These are phyloP conservation scores for Boletus subparvulus DNA, from an alignment of 768 basidiomycete species.

Conservation along the genomic window DNA sequence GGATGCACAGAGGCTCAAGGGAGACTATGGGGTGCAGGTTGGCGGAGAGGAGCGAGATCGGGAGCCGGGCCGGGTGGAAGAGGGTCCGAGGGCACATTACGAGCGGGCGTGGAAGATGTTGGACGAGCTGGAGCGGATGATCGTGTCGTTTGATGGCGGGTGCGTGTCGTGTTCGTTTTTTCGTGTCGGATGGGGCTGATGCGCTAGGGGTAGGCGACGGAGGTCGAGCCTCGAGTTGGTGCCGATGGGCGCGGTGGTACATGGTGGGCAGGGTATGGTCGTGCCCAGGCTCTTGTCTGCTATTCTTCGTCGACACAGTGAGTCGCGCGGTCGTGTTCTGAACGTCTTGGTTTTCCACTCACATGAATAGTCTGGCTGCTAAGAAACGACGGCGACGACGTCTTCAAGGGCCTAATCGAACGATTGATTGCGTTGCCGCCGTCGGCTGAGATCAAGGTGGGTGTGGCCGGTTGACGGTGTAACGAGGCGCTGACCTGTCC, in stretches of 20 bases:
- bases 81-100: constrained; percentile 55
- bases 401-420: constrained; percentile 54
- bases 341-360: constrained; percentile 1
- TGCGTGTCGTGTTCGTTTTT: constrained; percentile 26
- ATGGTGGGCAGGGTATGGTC: constrained; percentile 46
- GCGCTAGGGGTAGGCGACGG: constrained; percentile 35
- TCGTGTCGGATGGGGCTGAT: background rate
- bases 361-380: constrained; percentile 58
- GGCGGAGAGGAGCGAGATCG: constrained; percentile 26
- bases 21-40: constrained; percentile 47
- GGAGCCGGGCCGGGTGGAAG: constrained; percentile 5
- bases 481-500: background rate
- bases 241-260: constrained; percentile 16
- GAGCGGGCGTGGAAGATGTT: constrained; percentile 56
- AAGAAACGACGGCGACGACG: constrained; percentile 53
- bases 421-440: constrained; percentile 56
- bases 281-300: constrained; percentile 60
- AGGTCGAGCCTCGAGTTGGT: constrained; percentile 42
- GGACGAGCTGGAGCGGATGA: constrained; percentile 57
- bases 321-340: constrained; percentile 27
- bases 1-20: constrained; percentile 55
- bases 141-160: constrained; percentile 55
- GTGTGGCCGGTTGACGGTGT: constrained; percentile 4
- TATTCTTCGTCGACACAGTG: constrained; percentile 68
- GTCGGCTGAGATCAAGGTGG: constrained; percentile 58